A percentile compares a stretch with the other conserved stretches of the same genome.
Conservation (phyloP, 495 filamentous ascomycete species). For the Xylaria palmicola region DNA sequence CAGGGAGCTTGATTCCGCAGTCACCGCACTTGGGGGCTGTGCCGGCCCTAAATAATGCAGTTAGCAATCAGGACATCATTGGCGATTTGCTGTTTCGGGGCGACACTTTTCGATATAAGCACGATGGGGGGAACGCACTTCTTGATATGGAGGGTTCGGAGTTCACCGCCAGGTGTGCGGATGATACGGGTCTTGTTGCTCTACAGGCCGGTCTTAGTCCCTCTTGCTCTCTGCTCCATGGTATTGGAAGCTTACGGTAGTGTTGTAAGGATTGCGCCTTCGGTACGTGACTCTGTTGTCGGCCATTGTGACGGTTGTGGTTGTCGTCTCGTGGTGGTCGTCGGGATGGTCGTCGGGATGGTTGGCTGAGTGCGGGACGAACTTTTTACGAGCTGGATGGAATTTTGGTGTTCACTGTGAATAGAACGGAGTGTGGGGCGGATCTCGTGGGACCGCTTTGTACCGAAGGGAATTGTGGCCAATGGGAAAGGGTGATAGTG, state of each 20-base stretch:
- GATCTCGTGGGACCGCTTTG: slow-evolving; percentile 27
- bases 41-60: slow-evolving; percentile 39
- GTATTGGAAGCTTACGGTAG: background rate
- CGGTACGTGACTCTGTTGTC: slow-evolving; percentile 63
- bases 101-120: no score
- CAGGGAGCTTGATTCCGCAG: slow-evolving; percentile 91
- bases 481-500: background rate
- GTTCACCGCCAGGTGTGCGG: slow-evolving; percentile 93
- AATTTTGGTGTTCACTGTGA: slow-evolving; percentile 41
- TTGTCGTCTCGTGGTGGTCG: slow-evolving; percentile 39
- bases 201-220: slow-evolving; percentile 79
- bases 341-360: slow-evolving; percentile 33
- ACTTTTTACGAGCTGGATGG: slow-evolving; percentile 44
- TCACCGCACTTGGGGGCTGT: slow-evolving; percentile 98
- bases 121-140: slow-evolving; percentile 57
- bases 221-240: slow-evolving; percentile 35
- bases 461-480: slow-evolving; percentile 19
- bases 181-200: slow-evolving; percentile 95
- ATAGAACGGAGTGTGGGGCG: slow-evolving; percentile 29
- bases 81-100: background rate
- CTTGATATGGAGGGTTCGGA: slow-evolving; percentile 97
- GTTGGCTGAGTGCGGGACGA: slow-evolving; percentile 38
- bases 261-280: slow-evolving; percentile 86
- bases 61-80: background rate
- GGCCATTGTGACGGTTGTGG: slow-evolving; percentile 60